A percentile compares a stretch with the other conserved stretches of the same genome.
These are phyloP conservation scores for Epichloe sylvatica DNA, from an alignment of 2,329 filamentous ascomycete species.

Conservation along the genomic window DNA sequence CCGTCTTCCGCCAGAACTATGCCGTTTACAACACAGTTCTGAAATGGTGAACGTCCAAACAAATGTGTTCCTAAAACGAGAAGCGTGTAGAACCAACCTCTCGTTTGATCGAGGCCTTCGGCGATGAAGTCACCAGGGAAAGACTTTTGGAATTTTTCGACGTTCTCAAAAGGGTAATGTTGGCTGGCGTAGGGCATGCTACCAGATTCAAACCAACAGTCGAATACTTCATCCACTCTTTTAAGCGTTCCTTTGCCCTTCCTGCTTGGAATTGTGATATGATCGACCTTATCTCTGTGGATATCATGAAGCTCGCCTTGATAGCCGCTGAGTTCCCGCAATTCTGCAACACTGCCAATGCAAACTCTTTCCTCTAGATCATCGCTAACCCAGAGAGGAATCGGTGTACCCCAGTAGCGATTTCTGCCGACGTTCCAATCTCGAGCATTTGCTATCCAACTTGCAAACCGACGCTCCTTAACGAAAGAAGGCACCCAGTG, in stretches of 20 bases:
- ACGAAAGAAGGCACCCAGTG: constrained; percentile 88
- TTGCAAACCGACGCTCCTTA: constrained; percentile 80
- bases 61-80: constrained; percentile 79
- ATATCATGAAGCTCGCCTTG: constrained; percentile 71
- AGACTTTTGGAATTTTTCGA: constrained; percentile 61
- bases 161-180: constrained; percentile 86
- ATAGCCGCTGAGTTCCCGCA: constrained; percentile 77
- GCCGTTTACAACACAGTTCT: constrained; percentile 93
- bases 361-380: constrained; percentile 79
- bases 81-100: constrained; percentile 94
- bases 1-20: constrained; percentile 89
- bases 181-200: constrained; percentile 88
- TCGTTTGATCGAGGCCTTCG: constrained; percentile 83
- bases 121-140: constrained; percentile 94
- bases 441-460: constrained; percentile 79
- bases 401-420: constrained; percentile 88
- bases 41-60: constrained; percentile 73
- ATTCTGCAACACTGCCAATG: constrained; percentile 69
- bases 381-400: constrained; percentile 84
- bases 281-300: constrained; percentile 83
- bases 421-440: constrained; percentile 96
- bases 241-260: constrained; percentile 71
- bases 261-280: constrained; percentile 86
- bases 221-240: constrained; percentile 79
- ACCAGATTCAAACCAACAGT: constrained; percentile 95